Evolutionary conservation across 2,329 filamentous ascomycete genomes (phyloP).

Genomic region (Zasmidium angulare): DNA sequence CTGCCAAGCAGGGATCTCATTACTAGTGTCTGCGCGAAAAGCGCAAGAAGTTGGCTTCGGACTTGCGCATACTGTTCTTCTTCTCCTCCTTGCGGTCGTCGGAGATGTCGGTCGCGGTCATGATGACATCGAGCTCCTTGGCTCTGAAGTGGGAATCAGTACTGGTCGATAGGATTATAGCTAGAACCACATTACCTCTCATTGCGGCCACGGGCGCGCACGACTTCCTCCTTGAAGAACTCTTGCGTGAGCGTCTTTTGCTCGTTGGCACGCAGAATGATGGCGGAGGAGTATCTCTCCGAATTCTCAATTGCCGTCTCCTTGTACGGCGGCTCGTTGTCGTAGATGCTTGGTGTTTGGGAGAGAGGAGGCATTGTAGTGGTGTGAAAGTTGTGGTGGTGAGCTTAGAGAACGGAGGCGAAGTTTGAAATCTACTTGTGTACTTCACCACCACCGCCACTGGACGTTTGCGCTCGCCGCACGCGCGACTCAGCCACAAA

Average conservation of each 20-base stretch:
- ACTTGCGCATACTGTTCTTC: constrained; percentile 78
- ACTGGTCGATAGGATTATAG: neutral
- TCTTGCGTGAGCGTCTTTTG: constrained; percentile 66
- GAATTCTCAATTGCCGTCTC: constrained; percentile 74
- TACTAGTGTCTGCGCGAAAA: constrained; percentile 92
- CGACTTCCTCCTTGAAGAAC: constrained; percentile 98
- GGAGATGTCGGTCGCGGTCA: constrained; percentile 73
- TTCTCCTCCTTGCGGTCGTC: constrained; percentile 79
- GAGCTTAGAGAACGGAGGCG: too few relatives aligned
- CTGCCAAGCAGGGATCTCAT: too few relatives aligned
- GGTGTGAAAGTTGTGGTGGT: constrained; percentile 66
- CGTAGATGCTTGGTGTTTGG: constrained; percentile 41
- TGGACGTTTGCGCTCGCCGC: too few relatives aligned
- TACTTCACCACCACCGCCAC: too few relatives aligned
- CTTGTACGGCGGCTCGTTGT: constrained; percentile 73
- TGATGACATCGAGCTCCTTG: constrained; percentile 84
- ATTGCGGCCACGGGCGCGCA: constrained; percentile 91
- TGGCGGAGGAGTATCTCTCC: constrained; percentile 84
- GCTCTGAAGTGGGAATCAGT: constrained; percentile 62
- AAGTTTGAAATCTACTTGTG: too few relatives aligned
- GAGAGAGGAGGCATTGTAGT: constrained; percentile 59
- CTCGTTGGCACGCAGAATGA: constrained; percentile 69
- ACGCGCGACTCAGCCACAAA: too few relatives aligned
- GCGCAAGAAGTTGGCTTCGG: constrained; percentile 88
- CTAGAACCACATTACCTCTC: constrained; percentile 67